Evolutionary conservation across 2,329 filamentous ascomycete species (phyloP), one percentile per base, ranked within the genome.

Genomic region (Cadophora sp.): DNA sequence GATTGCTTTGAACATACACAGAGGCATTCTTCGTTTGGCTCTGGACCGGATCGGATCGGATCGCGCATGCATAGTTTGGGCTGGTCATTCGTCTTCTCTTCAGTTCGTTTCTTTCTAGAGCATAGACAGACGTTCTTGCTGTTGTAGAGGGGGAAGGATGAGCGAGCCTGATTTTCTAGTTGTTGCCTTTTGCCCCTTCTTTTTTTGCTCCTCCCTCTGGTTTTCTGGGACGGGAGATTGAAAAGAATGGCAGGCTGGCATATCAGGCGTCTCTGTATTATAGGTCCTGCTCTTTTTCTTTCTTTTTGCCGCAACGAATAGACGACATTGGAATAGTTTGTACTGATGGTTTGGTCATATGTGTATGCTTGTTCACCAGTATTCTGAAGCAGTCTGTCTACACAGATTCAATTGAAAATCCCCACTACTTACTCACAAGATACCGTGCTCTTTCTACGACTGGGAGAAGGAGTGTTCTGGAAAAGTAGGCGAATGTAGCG

Each of bases 61-160:
- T 59, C 31, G 34, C 11, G 50, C 50, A 43, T 72, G 73, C 73
- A 74, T 76, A 55, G 64, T 72, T 74, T 69, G 72, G 72, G 73
- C 68, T 70, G 72, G 71, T 71, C 63, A 62, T 69, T 64, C 29
- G 27, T 68, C 56, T 56, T 64, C 64, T 68, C 46, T 46, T 63
- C 60, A 55, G 61, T 65, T 66, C 26, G 16, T 40, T 56, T 67
- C 62, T 67, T 34, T 72, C 68, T 73, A 69, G 72, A 72, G 64
- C 70, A 72, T 73, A 75, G 73, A 72, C 73, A 75, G 73, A 73
- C 67, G 69, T 70, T 65, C 62, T 67, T 65, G 62, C 62, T 70
- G 62, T 70, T 69, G 59, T 68, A 14, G 27, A 48, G 5, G 19
- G 12, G 22, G 62, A 63, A 50, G 58, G 64, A 16, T 55, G 60